Percentiles rank a stretch among this genome's conserved stretches.
Conservation (phyloP, 768 basidiomycete genomes). For the Mrakia blollopis region DNA sequence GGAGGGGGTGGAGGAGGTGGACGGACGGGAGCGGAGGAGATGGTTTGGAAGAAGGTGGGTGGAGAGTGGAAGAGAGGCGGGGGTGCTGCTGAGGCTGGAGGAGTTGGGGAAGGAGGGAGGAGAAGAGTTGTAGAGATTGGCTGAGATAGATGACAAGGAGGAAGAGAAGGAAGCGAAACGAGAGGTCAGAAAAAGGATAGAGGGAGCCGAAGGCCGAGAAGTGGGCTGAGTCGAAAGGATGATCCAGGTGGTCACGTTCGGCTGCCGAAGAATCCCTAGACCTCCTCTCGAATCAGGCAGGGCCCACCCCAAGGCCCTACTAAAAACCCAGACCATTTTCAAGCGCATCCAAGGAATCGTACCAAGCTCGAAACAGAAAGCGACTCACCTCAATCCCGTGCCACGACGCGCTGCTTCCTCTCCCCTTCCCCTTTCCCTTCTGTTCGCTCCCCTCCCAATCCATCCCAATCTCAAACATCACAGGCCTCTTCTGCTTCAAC, state of each 20-base stretch:
- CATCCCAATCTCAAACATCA: constrained; percentile 22
- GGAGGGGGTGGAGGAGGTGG: constrained; percentile 2
- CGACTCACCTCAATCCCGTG: constrained; percentile 1
- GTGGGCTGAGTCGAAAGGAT: neutral
- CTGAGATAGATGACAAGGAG: neutral
- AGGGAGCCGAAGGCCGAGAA: neutral
- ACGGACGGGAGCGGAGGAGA: constrained; percentile 4
- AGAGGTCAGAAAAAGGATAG: neutral
- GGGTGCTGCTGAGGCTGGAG: neutral
- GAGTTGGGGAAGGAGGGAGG: neutral
- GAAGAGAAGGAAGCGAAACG: neutral
- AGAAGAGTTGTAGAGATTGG: neutral
- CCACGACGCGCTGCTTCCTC: neutral
- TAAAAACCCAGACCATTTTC: too few species aligned
- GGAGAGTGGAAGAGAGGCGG: neutral
- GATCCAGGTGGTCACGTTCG: neutral
- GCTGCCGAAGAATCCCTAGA: too few species aligned
- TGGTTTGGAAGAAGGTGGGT: neutral
- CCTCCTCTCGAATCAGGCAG: too few species aligned
- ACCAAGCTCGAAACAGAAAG: neutral
- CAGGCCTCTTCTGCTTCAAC: constrained; percentile 13
- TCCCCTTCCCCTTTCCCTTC: neutral
- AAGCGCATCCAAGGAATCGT: too few species aligned
- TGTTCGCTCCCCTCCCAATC: neutral
- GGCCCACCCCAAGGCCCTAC: too few species aligned